Conservation (phyloP, 306 rosid genomes). For the Citrullus colocynthis region DNA sequence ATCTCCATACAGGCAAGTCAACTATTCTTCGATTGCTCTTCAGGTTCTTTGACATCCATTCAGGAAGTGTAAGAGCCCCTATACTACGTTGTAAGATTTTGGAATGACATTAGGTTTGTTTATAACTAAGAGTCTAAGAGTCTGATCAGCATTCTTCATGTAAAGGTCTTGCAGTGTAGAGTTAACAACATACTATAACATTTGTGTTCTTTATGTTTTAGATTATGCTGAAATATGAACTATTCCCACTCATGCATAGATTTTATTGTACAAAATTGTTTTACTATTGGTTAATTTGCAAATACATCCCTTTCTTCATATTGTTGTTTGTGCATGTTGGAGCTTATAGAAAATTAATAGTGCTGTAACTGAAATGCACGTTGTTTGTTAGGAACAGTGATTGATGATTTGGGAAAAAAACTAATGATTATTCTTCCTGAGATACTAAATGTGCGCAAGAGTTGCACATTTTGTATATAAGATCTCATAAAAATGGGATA, state of each 20-base stretch:
- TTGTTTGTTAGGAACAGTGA: neutral
- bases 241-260: neutral
- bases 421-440: neutral
- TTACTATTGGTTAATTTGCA: neutral
- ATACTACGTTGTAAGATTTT: constrained; percentile 13
- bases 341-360: neutral
- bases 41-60: constrained; percentile 79
- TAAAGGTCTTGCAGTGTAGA: neutral
- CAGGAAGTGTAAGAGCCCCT: constrained; percentile 77
- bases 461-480: neutral
- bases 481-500: neutral
- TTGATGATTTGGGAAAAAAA: neutral
- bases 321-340: neutral
- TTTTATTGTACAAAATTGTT: neutral
- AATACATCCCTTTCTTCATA: neutral
- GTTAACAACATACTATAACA: neutral
- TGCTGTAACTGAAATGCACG: neutral
- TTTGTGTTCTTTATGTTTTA: neutral
- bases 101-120: neutral
- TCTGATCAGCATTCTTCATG: neutral
- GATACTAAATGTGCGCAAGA: neutral
- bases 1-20: constrained; percentile 73
- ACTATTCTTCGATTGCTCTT: constrained; percentile 90
- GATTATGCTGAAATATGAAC: neutral
- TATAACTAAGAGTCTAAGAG: neutral